Evolutionary conservation across 169 alveolate genomes (phyloP).

Genomic region (Plasmodium knowlesi): DNA sequence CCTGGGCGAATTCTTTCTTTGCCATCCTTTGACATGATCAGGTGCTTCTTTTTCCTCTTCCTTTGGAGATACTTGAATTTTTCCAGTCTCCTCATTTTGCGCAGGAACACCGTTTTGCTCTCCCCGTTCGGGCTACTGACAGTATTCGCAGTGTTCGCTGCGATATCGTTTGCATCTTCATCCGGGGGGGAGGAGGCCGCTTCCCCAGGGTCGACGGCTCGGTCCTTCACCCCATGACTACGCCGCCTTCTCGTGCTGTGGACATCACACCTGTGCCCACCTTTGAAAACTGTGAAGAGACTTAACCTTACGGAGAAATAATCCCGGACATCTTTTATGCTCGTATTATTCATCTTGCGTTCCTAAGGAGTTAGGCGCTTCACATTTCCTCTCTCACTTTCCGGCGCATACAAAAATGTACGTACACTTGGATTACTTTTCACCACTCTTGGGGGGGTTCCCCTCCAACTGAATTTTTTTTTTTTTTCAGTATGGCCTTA

Average conservation of each 20-base stretch:
- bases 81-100: not conserved
- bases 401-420: not conserved
- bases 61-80: constrained; percentile 1
- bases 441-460: not conserved
- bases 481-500: not conserved
- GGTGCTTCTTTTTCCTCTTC: not conserved
- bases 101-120: not conserved
- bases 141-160: not conserved
- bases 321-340: constrained; percentile 10
- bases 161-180: not conserved
- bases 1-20: not conserved
- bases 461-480: not conserved
- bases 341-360: constrained; percentile 1
- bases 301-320: constrained; percentile 8
- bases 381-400: not conserved
- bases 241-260: not conserved
- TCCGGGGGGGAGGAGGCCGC: not conserved
- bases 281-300: constrained; percentile 13
- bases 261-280: not conserved
- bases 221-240: not conserved
- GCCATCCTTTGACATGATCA: not conserved
- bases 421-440: not conserved
- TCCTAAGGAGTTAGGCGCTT: not conserved
- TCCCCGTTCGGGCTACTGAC: not conserved
- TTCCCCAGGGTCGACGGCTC: not conserved